Percentiles rank a stretch among this genome's conserved stretches.
Evolutionary conservation across 2,329 filamentous ascomycete species (phyloP).

Genomic region (Raffaelea albimanens): DNA sequence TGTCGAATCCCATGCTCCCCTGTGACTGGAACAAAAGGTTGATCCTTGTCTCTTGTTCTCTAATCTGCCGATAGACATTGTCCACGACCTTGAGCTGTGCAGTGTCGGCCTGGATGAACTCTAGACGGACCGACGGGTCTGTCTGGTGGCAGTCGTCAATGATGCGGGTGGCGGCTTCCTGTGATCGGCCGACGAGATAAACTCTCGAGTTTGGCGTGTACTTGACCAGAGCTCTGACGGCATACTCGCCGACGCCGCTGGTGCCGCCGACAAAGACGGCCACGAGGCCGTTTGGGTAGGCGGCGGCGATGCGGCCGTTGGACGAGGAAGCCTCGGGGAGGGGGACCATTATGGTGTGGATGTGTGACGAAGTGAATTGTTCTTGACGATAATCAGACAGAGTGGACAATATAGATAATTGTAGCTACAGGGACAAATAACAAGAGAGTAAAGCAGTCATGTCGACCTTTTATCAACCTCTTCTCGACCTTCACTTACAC

Average conservation of each 20-base stretch:
- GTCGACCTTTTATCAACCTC: background rate
- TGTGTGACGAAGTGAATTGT: background rate
- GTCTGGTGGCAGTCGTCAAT: constrained; percentile 28
- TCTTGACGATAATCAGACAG: background rate
- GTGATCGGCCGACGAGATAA: constrained; percentile 38
- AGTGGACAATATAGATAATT: background rate
- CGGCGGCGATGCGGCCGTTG: constrained; percentile 20
- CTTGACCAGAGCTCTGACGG: constrained; percentile 29
- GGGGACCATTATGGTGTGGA: constrained; percentile 23
- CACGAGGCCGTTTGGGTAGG: constrained; percentile 29
- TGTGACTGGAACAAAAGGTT: constrained; percentile 17
- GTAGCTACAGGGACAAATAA: background rate
- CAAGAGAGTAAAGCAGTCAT: background rate
- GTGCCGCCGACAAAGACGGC: constrained; percentile 43
- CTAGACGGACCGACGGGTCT: constrained; percentile 33
- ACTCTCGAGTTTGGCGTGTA: constrained; percentile 28
- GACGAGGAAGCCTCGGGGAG: constrained; percentile 21
- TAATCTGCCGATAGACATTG: constrained; percentile 38
- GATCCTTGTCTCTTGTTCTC: constrained; percentile 36
- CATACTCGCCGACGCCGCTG: constrained; percentile 38
- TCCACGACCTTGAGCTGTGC: constrained; percentile 38
- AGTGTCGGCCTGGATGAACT: constrained; percentile 36
- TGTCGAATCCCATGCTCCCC: background rate
- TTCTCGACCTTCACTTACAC: background rate
- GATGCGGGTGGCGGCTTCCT: constrained; percentile 29